Conservation (phyloP, 495 filamentous ascomycete species). For the Trichoderma parareesei region DNA sequence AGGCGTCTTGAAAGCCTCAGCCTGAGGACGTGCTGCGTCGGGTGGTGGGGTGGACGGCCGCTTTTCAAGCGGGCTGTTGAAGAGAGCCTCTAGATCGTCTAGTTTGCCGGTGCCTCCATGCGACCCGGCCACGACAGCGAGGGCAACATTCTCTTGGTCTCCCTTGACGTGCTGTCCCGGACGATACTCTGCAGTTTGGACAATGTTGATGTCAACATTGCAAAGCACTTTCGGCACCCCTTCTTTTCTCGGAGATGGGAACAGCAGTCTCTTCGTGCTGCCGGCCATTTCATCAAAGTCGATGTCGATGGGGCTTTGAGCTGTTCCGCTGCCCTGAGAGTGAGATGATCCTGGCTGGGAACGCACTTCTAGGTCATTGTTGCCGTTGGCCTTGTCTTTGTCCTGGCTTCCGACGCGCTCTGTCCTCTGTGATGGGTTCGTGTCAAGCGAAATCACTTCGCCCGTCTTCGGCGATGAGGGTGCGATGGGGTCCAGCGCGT, state of each 20-base stretch:
- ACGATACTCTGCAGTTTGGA: constrained; percentile 32
- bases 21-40: constrained; percentile 48
- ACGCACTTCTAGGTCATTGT: constrained; percentile 1
- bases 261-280: constrained; percentile 68
- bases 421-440: not conserved
- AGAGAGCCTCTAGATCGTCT: constrained; percentile 51
- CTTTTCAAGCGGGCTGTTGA: constrained; percentile 34
- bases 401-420: not conserved
- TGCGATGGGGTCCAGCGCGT: constrained; percentile 28
- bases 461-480: constrained; percentile 14
- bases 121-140: constrained; percentile 13
- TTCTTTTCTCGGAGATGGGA: constrained; percentile 61
- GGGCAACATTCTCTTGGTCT: constrained; percentile 33
- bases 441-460: not conserved
- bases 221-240: constrained; percentile 50
- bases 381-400: not conserved
- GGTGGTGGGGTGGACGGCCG: constrained; percentile 57
- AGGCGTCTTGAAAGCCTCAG: constrained; percentile 46
- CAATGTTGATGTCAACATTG: constrained; percentile 49
- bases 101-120: constrained; percentile 24
- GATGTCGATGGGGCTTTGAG: constrained; percentile 52
- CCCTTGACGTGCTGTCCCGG: constrained; percentile 27
- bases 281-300: constrained; percentile 46
- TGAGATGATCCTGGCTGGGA: constrained; percentile 29
- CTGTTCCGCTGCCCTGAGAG: constrained; percentile 48